A percentile compares a stretch with the other conserved stretches of the same genome.
Conservation (phyloP, 2,329 filamentous ascomycete genomes). For the Fusarium buharicum region DNA sequence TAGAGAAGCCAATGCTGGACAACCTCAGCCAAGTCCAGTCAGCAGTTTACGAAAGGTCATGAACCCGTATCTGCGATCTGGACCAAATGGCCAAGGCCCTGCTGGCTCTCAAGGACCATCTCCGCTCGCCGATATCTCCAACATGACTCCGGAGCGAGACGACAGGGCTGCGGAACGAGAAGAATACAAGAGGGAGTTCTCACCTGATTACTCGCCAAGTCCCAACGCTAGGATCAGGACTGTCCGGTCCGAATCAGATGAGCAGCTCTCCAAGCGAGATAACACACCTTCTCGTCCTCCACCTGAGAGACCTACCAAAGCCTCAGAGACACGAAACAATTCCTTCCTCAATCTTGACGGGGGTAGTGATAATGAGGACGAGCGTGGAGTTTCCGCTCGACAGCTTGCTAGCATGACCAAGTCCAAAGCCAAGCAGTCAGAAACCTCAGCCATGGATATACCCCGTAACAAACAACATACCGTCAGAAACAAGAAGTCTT, state of each 20-base stretch:
- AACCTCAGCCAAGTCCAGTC: conserved; percentile 68
- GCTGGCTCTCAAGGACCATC: conserved; percentile 44
- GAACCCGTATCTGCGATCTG: conserved; percentile 77
- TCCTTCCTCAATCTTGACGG: conserved; percentile 64
- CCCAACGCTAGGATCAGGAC: conserved; percentile 76
- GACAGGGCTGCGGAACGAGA: conserved; percentile 39
- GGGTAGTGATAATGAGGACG: conserved; percentile 60
- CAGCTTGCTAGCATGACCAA: conserved; percentile 28
- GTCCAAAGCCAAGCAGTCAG: conserved; percentile 19
- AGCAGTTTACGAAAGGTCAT: conserved; percentile 88
- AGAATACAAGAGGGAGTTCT: conserved; percentile 69
- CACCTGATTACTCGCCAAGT: conserved; percentile 78
- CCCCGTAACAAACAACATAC: conserved; percentile 44
- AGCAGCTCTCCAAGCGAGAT: conserved; percentile 30
- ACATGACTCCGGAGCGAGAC: conserved; percentile 34
- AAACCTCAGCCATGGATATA: conserved; percentile 19
- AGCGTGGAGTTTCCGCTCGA: conserved; percentile 32
- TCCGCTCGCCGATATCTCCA: conserved; percentile 42
- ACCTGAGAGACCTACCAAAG: conserved; percentile 46
- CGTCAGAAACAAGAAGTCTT: conserved; percentile 44
- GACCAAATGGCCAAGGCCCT: conserved; percentile 42
- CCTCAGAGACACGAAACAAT: conserved; percentile 52
- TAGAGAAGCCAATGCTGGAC: conserved; percentile 46
- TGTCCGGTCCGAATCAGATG: conserved; percentile 62
- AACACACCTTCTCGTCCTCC: conserved; percentile 52